Conservation (phyloP, 495 filamentous ascomycete species). For the Filosporella fistucella region DNA sequence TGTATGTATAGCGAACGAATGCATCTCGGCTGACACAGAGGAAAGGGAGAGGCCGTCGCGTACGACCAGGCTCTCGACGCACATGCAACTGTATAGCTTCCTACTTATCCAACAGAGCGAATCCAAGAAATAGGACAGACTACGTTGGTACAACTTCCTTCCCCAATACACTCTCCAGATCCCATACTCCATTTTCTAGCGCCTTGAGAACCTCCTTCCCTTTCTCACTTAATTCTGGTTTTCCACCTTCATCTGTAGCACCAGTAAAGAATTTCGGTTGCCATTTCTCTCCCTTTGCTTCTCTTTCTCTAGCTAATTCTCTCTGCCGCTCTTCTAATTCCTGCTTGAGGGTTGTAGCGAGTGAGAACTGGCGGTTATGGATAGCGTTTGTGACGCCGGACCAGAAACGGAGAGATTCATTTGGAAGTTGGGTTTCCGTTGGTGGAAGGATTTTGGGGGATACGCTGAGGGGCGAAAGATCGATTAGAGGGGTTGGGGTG, state of each 20-base stretch:
- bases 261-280: constrained; percentile 87
- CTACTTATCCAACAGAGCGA: no score
- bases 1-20: no score
- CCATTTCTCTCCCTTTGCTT: constrained; percentile 62
- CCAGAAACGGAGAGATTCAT: constrained; percentile 92
- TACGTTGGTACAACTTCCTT: no score
- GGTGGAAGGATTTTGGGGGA: constrained; percentile 76
- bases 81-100: no score
- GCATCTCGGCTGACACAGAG: no score
- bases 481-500: constrained; percentile 71
- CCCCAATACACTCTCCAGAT: no score
- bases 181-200: constrained; percentile 58
- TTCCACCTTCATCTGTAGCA: constrained; percentile 66
- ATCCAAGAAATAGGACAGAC: no score
- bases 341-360: constrained; percentile 81
- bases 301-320: constrained; percentile 74
- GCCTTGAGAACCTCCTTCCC: constrained; percentile 66
- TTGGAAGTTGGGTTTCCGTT: constrained; percentile 67
- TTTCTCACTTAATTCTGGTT: constrained; percentile 74
- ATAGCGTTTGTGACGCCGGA: constrained; percentile 84
- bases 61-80: no score
- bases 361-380: constrained; percentile 70
- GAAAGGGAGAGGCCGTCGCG: no score
- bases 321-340: constrained; percentile 90
- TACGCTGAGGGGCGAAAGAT: constrained; percentile 75